phyloP scores from a whole-genome alignment of 257 asterid species.

The Capsicum pubescens region DNA sequence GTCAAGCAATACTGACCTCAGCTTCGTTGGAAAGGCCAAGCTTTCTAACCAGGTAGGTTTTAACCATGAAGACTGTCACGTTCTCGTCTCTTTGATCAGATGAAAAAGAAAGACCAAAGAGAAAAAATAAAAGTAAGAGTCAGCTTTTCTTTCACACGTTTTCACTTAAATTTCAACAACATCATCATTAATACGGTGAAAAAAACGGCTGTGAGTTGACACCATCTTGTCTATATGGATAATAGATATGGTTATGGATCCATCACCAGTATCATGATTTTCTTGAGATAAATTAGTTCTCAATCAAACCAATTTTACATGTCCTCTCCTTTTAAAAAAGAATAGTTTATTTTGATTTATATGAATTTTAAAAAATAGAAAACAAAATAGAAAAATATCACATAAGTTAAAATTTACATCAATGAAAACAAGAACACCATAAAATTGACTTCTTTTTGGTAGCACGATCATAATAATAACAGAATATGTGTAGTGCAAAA shows the following conservation, averaged over 20 bases:
- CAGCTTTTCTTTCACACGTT: not conserved
- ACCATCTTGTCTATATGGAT: not conserved
- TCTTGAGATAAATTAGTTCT: no score
- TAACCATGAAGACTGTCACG: constrained; percentile 41
- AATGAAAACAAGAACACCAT: no score
- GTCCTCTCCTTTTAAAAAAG: no score
- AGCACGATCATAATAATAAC: no score
- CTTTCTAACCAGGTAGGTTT: constrained; percentile 39
- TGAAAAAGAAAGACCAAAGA: constrained; percentile 1
- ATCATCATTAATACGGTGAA: constrained; percentile 32
- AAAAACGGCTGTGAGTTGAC: constrained; percentile 20
- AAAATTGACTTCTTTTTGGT: no score
- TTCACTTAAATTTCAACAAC: constrained; percentile 1
- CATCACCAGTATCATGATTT: not conserved
- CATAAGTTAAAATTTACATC: no score
- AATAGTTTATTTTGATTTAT: no score
- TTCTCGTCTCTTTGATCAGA: constrained; percentile 33
- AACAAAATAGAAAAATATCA: no score
- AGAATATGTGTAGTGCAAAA: no score
- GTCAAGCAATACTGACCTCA: constrained; percentile 27
- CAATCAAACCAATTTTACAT: no score
- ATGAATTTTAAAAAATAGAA: no score
- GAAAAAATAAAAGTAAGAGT: not conserved
- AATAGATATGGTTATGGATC: not conserved
- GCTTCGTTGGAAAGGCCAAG: constrained; percentile 39